Evolutionary conservation across 257 asterid species (phyloP), one percentile per base, ranked within the genome.

Genomic region (Scutellaria barbata): DNA sequence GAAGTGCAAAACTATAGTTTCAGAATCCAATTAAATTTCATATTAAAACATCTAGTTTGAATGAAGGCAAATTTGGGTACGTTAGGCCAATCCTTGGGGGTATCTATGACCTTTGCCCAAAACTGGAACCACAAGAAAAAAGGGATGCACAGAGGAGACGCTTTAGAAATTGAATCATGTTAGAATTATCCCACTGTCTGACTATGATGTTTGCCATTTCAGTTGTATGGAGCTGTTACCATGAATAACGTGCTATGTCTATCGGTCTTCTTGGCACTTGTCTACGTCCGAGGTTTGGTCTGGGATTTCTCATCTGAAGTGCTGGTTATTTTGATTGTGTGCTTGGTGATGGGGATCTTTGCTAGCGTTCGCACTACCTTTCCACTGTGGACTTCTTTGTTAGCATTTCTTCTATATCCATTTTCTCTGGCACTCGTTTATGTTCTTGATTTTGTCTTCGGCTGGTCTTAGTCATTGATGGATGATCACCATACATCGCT

Each of bases 231-330:
- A 76, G 91, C 96, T 7, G 98, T 82, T 43, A 91, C 99, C 1
- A 94, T 91, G 98, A 94, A 94, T 86, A 91, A 91, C 37, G 84
- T 79, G 53, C 82, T 94, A 53, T 94, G 98, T 53, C 81, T 94
- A 8, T 89, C 99, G 0, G 99, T 94, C 53, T 94, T 91, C 83
- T 79, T 91, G 82, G 95, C 87, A 30, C 88, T 94, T 10, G 96
- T 94, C 47, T 91, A 91, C 39, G 56, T 22, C 0, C 68, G 99
- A 70, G 98, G 96, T 12, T 77, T 94, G 84, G 77, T 58, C 9
- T 94, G 99, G 99, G 86, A 91, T 84, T 94, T 94, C 86, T 89
- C 99, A 0, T 83, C 99, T 0, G 98, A 94, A 75, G 99, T 91
- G 81, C 81, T 94, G 41, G 95, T 91, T 10, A 91, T 94, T 48